Evolutionary conservation across 2,329 filamentous ascomycete genomes (phyloP).

Genomic region (Xylariales sp.): DNA sequence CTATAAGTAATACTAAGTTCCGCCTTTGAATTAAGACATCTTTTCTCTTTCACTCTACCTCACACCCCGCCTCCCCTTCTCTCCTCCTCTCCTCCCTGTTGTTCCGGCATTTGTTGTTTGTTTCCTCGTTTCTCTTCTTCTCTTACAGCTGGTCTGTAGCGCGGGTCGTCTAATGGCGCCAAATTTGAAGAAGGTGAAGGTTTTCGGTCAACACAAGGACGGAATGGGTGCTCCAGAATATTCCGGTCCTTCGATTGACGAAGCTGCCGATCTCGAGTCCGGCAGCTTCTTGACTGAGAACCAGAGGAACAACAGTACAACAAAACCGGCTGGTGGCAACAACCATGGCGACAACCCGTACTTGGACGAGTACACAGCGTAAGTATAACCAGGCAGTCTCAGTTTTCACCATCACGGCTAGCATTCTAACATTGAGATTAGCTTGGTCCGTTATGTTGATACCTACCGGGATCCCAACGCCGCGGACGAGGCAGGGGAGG

Average conservation of each 20-base stretch:
- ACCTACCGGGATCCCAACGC: constrained; percentile 31
- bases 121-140: constrained; percentile 13
- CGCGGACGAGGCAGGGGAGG: constrained; percentile 22
- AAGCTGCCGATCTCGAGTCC: constrained; percentile 23
- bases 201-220: constrained; percentile 21
- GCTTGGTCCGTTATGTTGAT: constrained; percentile 30
- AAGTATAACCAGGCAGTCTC: not conserved
- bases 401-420: too few species aligned
- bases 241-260: constrained; percentile 19
- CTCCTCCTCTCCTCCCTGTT: constrained; percentile 11
- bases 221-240: constrained; percentile 17
- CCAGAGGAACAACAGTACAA: constrained; percentile 21
- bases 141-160: constrained; percentile 27
- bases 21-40: not conserved
- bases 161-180: constrained; percentile 24
- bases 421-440: too few species aligned
- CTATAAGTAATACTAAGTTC: constrained; percentile 17
- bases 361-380: constrained; percentile 30
- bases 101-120: constrained; percentile 9
- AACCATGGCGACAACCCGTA: constrained; percentile 26
- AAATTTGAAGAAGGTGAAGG: constrained; percentile 26
- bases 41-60: constrained; percentile 2
- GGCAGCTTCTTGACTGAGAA: constrained; percentile 25
- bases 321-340: constrained; percentile 11
- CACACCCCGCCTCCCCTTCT: constrained; percentile 14